Conservation (phyloP, 345 rosid genomes). For the Dimocarpus longan region DNA sequence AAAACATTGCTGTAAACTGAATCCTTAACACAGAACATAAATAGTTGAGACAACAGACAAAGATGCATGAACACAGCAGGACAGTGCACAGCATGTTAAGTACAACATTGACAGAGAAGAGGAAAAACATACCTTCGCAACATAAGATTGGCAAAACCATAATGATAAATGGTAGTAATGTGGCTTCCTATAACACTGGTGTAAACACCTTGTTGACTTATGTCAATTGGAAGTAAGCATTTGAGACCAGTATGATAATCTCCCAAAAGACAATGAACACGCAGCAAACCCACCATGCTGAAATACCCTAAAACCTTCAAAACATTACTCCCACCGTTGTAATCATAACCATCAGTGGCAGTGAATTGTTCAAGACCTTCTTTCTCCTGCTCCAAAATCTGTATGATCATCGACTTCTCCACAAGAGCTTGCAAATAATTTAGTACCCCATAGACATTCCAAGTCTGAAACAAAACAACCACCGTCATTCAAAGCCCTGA, state of each 20-base stretch:
- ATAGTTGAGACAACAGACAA: background rate
- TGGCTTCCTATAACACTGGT: conserved; percentile 94
- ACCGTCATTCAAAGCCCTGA: background rate
- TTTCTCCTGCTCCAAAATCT: conserved; percentile 92
- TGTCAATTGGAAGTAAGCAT: conserved; percentile 92
- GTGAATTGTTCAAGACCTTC: conserved; percentile 93
- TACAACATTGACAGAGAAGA: background rate
- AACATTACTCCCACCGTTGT: conserved; percentile 94
- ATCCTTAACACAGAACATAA: background rate
- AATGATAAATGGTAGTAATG: conserved; percentile 89
- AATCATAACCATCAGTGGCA: conserved; percentile 95
- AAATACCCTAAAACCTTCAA: conserved; percentile 96
- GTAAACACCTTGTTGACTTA: conserved; percentile 91
- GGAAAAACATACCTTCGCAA: conserved; percentile 67
- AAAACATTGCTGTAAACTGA: background rate
- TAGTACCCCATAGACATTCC: conserved; percentile 99
- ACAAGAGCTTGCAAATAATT: conserved; percentile 98
- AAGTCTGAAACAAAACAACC: conserved; percentile 51
- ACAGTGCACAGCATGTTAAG: background rate
- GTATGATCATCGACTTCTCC: conserved; percentile 83
- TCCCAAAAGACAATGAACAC: conserved; percentile 95
- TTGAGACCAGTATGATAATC: conserved; percentile 96
- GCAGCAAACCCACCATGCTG: conserved; percentile 94
- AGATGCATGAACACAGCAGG: background rate
- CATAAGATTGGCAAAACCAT: conserved; percentile 98